Conservation (phyloP, 2,329 filamentous ascomycete species). For the Metarhizium anisopliae region DNA sequence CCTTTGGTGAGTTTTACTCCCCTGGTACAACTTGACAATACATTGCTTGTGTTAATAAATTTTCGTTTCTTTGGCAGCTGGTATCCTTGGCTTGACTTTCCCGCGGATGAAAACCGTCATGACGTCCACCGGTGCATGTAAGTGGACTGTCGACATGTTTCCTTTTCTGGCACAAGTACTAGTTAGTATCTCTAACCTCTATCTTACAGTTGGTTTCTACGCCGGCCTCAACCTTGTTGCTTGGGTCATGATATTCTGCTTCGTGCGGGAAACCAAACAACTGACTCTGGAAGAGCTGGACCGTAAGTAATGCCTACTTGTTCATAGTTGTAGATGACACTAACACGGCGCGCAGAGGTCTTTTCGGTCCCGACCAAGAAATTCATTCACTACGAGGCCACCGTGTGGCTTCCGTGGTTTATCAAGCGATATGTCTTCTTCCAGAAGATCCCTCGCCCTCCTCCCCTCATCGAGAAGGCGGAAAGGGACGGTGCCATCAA, state of each 20-base stretch:
- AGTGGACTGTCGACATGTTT: constrained; percentile 1
- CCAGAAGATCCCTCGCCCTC: constrained; percentile 21
- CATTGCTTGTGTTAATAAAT: neutral
- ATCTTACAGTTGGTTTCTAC: constrained; percentile 27
- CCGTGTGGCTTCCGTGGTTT: constrained; percentile 26
- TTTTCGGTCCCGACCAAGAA: constrained; percentile 22
- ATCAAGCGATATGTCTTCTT: constrained; percentile 27
- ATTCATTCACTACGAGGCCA: constrained; percentile 23
- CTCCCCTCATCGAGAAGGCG: constrained; percentile 17
- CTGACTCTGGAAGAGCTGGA: constrained; percentile 34
- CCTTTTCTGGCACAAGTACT: neutral
- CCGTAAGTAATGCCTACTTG: constrained; percentile 6
- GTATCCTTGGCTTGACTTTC: constrained; percentile 37
- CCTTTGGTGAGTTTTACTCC: constrained; percentile 12
- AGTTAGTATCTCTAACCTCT: too few relatives aligned
- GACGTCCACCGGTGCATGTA: constrained; percentile 21
- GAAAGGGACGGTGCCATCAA: constrained; percentile 4
- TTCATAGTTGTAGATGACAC: neutral
- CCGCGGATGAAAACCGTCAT: constrained; percentile 29
- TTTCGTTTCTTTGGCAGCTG: neutral
- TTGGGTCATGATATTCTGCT: constrained; percentile 36
- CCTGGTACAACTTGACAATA: too few relatives aligned
- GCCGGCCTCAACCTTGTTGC: constrained; percentile 36
- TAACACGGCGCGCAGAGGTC: constrained; percentile 15
- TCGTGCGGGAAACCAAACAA: constrained; percentile 39